phyloP scores from a whole-genome alignment of 805 yeast genomes.

The Pichia phayaonensis region DNA sequence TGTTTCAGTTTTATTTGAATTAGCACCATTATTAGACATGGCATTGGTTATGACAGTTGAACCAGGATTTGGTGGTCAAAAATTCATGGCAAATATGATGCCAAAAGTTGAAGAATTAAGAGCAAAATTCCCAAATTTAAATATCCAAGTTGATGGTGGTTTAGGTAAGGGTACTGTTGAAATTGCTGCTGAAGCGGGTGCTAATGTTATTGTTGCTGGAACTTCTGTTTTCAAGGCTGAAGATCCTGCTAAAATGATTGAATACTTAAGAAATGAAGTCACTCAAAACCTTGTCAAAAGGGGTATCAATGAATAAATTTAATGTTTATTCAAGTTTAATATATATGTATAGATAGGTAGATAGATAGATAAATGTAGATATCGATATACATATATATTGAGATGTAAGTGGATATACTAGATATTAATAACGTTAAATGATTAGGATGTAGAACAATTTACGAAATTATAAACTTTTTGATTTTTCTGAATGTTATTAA shows the following conservation, averaged over 20 bases:
- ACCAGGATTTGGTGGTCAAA: slow-evolving; percentile 98
- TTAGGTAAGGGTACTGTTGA: slow-evolving; percentile 79
- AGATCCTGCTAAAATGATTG: slow-evolving; percentile 71
- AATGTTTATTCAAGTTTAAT: neutral
- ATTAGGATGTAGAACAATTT: no score
- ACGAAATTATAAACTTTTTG: no score
- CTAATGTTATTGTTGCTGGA: slow-evolving; percentile 97
- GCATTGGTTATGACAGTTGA: slow-evolving; percentile 97
- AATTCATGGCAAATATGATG: slow-evolving; percentile 94
- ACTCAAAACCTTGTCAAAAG: slow-evolving; percentile 31
- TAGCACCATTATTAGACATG: slow-evolving; percentile 80
- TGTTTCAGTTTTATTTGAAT: slow-evolving; percentile 55
- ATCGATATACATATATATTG: no score
- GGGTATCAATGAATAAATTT: slow-evolving; percentile 3
- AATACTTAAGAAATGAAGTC: slow-evolving; percentile 58
- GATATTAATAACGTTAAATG: no score
- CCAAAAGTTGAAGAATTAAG: slow-evolving; percentile 81
- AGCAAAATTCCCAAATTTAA: slow-evolving; percentile 61
- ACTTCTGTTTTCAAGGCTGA: slow-evolving; percentile 85
- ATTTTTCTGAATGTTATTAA: no score
- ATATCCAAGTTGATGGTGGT: slow-evolving; percentile 97
- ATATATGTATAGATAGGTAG: no score
- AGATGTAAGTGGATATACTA: no score
- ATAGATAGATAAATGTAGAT: no score
- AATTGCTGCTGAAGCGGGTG: slow-evolving; percentile 93